Evolutionary conservation across 73 alveolate genomes (phyloP).

Genomic region (Paramecium sonneborni): DNA sequence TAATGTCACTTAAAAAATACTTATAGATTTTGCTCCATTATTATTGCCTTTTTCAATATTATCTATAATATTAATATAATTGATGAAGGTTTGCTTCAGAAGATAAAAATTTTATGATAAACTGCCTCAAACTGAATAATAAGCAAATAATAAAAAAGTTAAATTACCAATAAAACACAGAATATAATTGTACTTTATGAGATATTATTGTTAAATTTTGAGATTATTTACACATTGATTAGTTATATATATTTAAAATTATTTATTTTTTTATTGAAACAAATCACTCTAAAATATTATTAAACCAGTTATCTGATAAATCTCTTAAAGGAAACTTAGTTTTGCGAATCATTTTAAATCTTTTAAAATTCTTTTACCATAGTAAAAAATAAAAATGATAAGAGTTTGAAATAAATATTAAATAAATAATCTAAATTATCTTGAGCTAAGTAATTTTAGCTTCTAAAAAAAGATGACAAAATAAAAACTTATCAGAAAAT

Average conservation of each 20-base stretch:
- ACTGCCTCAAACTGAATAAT: background rate
- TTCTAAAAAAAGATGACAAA: slow-evolving; percentile 18
- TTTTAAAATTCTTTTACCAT: no score
- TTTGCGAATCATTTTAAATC: background rate
- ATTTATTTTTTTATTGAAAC: background rate
- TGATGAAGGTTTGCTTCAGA: background rate
- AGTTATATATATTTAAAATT: background rate
- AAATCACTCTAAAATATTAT: background rate
- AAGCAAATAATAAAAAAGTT: background rate
- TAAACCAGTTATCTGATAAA: background rate
- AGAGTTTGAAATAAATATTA: no score
- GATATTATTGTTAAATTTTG: slow-evolving; percentile 20
- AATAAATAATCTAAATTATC: slow-evolving; percentile 85
- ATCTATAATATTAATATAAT: background rate
- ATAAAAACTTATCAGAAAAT: background rate
- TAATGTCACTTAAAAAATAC: background rate
- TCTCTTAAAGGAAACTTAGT: background rate
- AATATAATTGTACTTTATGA: background rate
- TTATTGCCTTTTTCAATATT: background rate
- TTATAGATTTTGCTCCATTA: slow-evolving; percentile 17
- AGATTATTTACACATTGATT: background rate
- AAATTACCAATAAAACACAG: background rate
- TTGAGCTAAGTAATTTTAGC: slow-evolving; percentile 70
- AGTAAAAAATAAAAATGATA: no score
- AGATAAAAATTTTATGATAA: slow-evolving; percentile 15